phyloP scores from a whole-genome alignment of 208 protist species.

The Tetramitus jugosus region DNA sequence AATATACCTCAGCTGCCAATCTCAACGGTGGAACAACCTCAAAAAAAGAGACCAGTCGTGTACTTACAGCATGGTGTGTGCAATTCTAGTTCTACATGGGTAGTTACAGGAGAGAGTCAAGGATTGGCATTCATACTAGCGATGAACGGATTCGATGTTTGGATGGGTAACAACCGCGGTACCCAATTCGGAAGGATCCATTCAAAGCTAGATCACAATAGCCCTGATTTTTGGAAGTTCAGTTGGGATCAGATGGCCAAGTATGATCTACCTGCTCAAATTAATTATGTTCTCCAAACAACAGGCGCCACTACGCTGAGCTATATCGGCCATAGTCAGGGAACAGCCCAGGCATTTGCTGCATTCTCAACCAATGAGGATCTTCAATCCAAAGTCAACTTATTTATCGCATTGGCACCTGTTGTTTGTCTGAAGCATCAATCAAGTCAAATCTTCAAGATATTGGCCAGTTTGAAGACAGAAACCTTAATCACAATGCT shows the following conservation, averaged over 20 bases:
- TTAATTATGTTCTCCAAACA: slow-evolving; percentile 30
- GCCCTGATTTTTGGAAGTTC: slow-evolving; percentile 28
- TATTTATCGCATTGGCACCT: slow-evolving; percentile 36
- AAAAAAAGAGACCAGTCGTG: too few relatives aligned
- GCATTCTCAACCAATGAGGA: slow-evolving; percentile 23
- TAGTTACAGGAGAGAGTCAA: slow-evolving; percentile 22
- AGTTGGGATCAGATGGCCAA: slow-evolving; percentile 31
- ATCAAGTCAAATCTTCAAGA: slow-evolving; percentile 3
- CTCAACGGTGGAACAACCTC: too few relatives aligned
- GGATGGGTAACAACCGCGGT: slow-evolving; percentile 36
- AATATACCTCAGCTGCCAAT: neutral
- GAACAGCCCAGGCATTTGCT: slow-evolving; percentile 27
- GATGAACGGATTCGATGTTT: slow-evolving; percentile 38
- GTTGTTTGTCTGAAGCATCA: slow-evolving; percentile 16
- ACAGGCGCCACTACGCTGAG: slow-evolving; percentile 7
- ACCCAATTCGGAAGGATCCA: slow-evolving; percentile 28
- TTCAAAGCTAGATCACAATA: neutral
- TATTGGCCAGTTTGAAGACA: slow-evolving; percentile 13
- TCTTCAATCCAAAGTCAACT: slow-evolving; percentile 19
- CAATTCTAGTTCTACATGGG: slow-evolving; percentile 30
- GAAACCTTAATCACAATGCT: neutral
- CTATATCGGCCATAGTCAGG: slow-evolving; percentile 38
- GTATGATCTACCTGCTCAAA: slow-evolving; percentile 35
- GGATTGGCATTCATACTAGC: slow-evolving; percentile 30
- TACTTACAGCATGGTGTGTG: slow-evolving; percentile 34